Evolutionary conservation across 2,329 filamentous ascomycete genomes (phyloP), one percentile per base, ranked within the genome.

Genomic region (Ascocoryne sarcoides): DNA sequence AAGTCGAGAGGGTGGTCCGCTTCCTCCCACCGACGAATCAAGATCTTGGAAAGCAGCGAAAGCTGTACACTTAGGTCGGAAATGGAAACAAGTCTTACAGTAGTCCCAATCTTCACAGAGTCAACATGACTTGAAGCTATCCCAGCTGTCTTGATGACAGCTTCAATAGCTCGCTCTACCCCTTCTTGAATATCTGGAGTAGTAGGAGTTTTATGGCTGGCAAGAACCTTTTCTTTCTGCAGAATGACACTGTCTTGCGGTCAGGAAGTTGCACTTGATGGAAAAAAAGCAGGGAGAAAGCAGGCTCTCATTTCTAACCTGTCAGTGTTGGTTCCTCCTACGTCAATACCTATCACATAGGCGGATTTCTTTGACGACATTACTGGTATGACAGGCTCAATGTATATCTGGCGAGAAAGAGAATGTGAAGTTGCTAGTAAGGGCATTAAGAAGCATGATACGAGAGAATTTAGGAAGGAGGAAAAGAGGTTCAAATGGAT

Each of bases 281-380:
- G 15, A 7, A 15, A 14, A 10, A 4, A 14, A n/a, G n/a, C 5
- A 8, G 10, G 18, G 3, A 32, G n/a, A n/a, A n/a, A n/a, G n/a
- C n/a, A n/a, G n/a, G n/a, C n/a, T 32, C 30, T 32, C 5, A 17
- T 4, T 18, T 29, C 37, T 41, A 18, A 47, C 47, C 50, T 42
- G 36, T 53, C 75, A 3, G 73, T 74, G 0, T 75, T 79, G 0
- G 76, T 79, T 12, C 75, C 75, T 5, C 76, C 75, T 19, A 79
- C 68, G 48, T 79, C 75, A 2, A 77, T 53, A 14, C 56, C 56
- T 31, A 58, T 56, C 4, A 56, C 49, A 35, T n/a, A 35, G 32
- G 4, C n/a, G 3, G 17, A 30, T 10, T 47, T 30, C 31, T 50
- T 53, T 14, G 49, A 45, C 36, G 51, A 45, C 48, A 51, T 54